phyloP scores from a whole-genome alignment of 2,329 filamentous ascomycete species.

The Aspergillus sojae region DNA sequence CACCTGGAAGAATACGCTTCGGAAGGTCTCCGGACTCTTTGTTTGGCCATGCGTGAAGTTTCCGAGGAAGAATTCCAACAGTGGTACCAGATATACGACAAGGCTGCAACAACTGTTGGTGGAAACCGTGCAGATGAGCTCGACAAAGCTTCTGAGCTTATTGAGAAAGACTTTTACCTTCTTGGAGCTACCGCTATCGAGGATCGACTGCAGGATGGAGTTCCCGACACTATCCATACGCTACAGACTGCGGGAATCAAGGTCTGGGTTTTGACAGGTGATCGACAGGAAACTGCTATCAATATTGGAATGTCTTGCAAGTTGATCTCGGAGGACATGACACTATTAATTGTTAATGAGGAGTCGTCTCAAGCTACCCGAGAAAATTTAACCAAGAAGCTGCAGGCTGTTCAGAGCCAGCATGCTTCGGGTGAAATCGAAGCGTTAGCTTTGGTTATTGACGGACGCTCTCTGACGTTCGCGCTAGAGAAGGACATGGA shows the following conservation, averaged over 20 bases:
- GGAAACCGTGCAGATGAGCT: slow-evolving; percentile 92
- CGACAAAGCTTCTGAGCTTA: slow-evolving; percentile 94
- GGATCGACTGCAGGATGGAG: slow-evolving; percentile 93
- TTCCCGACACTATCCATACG: slow-evolving; percentile 97
- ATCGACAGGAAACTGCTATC: slow-evolving; percentile 97
- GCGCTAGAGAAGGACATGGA: slow-evolving; percentile 93
- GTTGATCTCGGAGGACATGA: slow-evolving; percentile 98
- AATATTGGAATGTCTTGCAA: slow-evolving; percentile 99
- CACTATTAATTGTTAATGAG: slow-evolving; percentile 93
- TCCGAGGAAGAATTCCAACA: slow-evolving; percentile 85
- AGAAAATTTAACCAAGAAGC: slow-evolving; percentile 89
- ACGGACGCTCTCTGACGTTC: slow-evolving; percentile 92
- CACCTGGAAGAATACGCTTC: slow-evolving; percentile 99
- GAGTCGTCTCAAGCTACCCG: slow-evolving; percentile 76
- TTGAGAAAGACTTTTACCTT: slow-evolving; percentile 88
- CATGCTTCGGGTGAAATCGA: slow-evolving; percentile 67
- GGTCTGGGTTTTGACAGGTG: slow-evolving; percentile 96
- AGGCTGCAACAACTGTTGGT: slow-evolving; percentile 83
- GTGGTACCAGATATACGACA: slow-evolving; percentile 85
- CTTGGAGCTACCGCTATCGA: slow-evolving; percentile 97
- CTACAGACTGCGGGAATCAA: slow-evolving; percentile 97
- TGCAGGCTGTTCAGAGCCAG: slow-evolving; percentile 86
- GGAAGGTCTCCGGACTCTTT: slow-evolving; percentile 91
- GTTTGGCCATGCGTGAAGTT: slow-evolving; percentile 90
- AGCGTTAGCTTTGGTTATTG: slow-evolving; percentile 87